A percentile compares a stretch with the other conserved stretches of the same genome.
These are phyloP conservation scores for Rhizopogon vinicolor DNA, from an alignment of 768 basidiomycete species.

Conservation along the genomic window DNA sequence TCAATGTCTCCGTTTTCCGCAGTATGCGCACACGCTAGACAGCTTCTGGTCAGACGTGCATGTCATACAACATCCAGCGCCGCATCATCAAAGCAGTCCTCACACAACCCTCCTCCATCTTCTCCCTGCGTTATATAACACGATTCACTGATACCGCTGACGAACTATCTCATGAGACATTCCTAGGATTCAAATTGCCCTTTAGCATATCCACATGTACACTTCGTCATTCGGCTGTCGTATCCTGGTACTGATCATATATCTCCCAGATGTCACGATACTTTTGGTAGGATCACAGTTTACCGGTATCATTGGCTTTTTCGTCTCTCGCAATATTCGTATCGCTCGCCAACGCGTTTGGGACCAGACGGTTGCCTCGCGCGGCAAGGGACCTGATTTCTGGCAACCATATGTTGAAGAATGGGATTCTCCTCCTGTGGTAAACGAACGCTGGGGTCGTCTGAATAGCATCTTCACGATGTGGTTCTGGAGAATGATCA, in stretches of 20 bases:
- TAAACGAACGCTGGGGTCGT: constrained; percentile 24
- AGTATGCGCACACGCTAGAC: constrained; percentile 1
- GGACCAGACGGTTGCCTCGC: constrained; percentile 78
- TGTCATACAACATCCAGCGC: constrained; percentile 70
- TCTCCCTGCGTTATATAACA: constrained; percentile 21
- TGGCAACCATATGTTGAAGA: constrained; percentile 85
- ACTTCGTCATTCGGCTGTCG: constrained; percentile 12
- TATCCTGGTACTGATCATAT: background rate
- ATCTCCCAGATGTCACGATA: constrained; percentile 59
- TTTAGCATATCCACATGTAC: constrained; percentile 69
- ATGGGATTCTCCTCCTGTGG: constrained; percentile 57
- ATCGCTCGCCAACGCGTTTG: constrained; percentile 75
- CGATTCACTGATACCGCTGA: constrained; percentile 23
- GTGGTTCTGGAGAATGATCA: constrained; percentile 11
- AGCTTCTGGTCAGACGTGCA: constrained; percentile 38
- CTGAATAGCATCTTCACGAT: constrained; percentile 7
- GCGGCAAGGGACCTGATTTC: constrained; percentile 78
- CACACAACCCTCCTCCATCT: constrained; percentile 20
- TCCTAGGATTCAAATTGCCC: constrained; percentile 63
- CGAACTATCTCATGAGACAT: constrained; percentile 38
- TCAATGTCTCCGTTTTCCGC: background rate
- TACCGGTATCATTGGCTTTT: constrained; percentile 73
- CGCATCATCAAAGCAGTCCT: constrained; percentile 47
- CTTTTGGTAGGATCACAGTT: constrained; percentile 72
- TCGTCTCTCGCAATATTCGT: constrained; percentile 78